These are phyloP conservation scores for Zymoseptoria brevis DNA, from an alignment of 2,329 filamentous ascomycete genomes.

Conservation along the genomic window DNA sequence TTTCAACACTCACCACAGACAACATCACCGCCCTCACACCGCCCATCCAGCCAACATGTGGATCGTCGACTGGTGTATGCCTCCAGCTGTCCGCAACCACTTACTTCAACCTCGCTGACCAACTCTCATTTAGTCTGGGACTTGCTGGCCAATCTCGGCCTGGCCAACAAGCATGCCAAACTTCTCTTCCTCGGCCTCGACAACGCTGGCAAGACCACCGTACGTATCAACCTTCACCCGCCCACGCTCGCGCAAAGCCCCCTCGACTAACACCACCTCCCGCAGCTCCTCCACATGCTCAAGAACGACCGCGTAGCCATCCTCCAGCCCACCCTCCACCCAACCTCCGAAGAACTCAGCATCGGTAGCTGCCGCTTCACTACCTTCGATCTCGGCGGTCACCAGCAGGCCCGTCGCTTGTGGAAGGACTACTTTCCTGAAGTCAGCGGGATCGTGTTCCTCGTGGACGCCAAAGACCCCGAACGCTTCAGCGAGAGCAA, in stretches of 20 bases:
- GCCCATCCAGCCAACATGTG: constrained; percentile 53
- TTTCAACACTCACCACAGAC: not conserved
- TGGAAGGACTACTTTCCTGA: constrained; percentile 98
- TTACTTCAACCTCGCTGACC: constrained; percentile 4
- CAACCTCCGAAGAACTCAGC: constrained; percentile 84
- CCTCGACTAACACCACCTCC: constrained; percentile 4
- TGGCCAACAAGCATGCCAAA: constrained; percentile 95
- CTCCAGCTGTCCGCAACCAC: not conserved
- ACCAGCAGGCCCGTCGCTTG: constrained; percentile 87
- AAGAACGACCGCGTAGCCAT: constrained; percentile 95
- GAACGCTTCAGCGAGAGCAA: constrained; percentile 92
- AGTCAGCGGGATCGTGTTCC: constrained; percentile 93
- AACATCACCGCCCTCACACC: not conserved
- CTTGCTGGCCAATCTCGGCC: constrained; percentile 74
- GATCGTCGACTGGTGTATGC: constrained; percentile 91
- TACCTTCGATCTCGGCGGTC: constrained; percentile 87
- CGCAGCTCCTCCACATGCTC: constrained; percentile 74
- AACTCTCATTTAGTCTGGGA: constrained; percentile 62
- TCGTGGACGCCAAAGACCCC: constrained; percentile 94
- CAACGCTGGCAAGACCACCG: constrained; percentile 88
- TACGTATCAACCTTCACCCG: constrained; percentile 15
- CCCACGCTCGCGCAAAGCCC: not conserved
- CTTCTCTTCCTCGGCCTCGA: constrained; percentile 87
- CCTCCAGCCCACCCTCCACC: constrained; percentile 82
- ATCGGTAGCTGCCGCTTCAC: constrained; percentile 78